phyloP scores from a whole-genome alignment of 106 monocot species.

The Allium cepa region DNA sequence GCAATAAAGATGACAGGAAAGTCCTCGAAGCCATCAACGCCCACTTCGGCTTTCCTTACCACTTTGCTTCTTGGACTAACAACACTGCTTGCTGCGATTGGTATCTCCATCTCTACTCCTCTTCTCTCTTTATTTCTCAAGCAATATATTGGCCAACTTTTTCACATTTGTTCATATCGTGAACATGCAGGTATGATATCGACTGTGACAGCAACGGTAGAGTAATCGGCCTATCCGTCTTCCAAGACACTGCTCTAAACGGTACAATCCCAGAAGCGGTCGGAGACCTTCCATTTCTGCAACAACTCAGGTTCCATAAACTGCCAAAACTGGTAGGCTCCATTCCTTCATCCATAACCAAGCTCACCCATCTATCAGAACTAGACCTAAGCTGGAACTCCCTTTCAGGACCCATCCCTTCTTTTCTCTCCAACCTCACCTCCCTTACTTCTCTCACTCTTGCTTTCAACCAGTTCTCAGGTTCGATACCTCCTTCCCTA shows the following conservation, averaged over 20 bases:
- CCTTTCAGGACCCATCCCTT: slow-evolving; percentile 37
- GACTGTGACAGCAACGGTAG: slow-evolving; percentile 26
- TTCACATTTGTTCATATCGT: too few species aligned
- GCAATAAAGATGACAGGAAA: slow-evolving; percentile 27
- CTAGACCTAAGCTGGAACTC: slow-evolving; percentile 29
- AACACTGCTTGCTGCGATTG: slow-evolving; percentile 38
- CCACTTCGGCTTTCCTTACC: slow-evolving; percentile 20
- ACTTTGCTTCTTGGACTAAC: slow-evolving; percentile 19
- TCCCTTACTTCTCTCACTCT: slow-evolving; percentile 26
- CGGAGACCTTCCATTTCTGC: slow-evolving; percentile 31
- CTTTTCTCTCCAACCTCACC: slow-evolving; percentile 16
- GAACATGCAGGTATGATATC: slow-evolving; percentile 3
- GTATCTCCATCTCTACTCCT: neutral
- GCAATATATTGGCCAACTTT: too few species aligned
- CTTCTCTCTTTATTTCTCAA: too few species aligned
- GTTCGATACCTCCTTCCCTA: slow-evolving; percentile 5
- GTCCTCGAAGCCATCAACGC: slow-evolving; percentile 33
- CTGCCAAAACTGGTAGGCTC: slow-evolving; percentile 28
- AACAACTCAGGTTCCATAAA: slow-evolving; percentile 9
- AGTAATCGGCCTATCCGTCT: slow-evolving; percentile 27
- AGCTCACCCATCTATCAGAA: slow-evolving; percentile 14
- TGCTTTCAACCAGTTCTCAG: slow-evolving; percentile 33
- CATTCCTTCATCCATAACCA: slow-evolving; percentile 35
- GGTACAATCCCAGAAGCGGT: slow-evolving; percentile 30
- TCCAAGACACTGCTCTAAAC: neutral